phyloP scores from a whole-genome alignment of 2,329 filamentous ascomycete genomes.

The Lachnellula subtilissima region DNA sequence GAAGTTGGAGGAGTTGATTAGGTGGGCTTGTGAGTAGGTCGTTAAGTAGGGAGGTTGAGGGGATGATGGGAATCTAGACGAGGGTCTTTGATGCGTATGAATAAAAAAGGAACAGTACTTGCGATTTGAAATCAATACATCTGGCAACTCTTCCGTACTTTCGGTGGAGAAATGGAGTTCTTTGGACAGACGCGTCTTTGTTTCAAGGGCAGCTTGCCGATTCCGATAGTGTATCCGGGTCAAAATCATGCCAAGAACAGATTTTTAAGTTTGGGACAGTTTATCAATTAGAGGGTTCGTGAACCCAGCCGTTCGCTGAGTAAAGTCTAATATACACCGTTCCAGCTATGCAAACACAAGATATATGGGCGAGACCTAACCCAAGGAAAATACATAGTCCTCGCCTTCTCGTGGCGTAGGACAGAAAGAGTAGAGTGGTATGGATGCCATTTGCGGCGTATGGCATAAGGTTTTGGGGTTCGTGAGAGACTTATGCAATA shows the following conservation, averaged over 20 bases:
- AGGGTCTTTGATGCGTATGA: neutral
- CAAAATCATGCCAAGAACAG: no score
- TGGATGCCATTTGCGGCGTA: slow-evolving; percentile 18
- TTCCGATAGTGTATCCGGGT: neutral
- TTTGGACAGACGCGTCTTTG: neutral
- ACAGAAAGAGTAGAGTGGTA: slow-evolving; percentile 31
- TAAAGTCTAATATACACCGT: slow-evolving; percentile 25
- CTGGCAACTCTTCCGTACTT: neutral
- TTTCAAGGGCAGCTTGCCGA: neutral
- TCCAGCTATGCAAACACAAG: slow-evolving; percentile 28
- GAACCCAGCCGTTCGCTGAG: slow-evolving; percentile 12
- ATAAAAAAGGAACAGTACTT: neutral
- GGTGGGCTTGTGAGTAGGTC: slow-evolving; percentile 2
- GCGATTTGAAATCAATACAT: neutral
- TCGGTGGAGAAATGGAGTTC: neutral
- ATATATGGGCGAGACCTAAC: slow-evolving; percentile 20
- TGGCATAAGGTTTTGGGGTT: slow-evolving; percentile 13
- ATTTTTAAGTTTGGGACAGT: no score
- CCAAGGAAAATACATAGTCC: slow-evolving; percentile 24
- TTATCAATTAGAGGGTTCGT: slow-evolving; percentile 18
- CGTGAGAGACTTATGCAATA: slow-evolving; percentile 20
- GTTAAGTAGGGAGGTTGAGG: neutral
- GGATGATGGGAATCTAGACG: neutral
- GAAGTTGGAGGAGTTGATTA: slow-evolving; percentile 14
- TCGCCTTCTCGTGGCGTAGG: slow-evolving; percentile 20